Evolutionary conservation across 352 stramenopile species (phyloP), one percentile per base, ranked within the genome.

Genomic region (Pythium rishiriense): DNA sequence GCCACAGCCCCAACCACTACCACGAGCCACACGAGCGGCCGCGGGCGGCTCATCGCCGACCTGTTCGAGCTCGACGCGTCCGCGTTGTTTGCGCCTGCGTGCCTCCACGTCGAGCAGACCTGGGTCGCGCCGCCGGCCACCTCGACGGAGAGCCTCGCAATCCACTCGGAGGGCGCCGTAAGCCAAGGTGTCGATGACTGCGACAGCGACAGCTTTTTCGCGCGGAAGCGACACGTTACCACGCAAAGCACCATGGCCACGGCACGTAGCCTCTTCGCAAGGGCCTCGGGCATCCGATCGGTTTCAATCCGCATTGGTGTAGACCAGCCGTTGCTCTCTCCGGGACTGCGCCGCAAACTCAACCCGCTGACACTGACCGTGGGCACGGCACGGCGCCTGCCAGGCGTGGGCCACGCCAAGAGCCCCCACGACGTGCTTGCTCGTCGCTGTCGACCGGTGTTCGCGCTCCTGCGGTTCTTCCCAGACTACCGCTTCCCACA

Each of bases 361-460:
- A 95, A 93, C 26, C 84, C 86, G 0, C 68, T 95, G 47, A 90
- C 76, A 1, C 56, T 95, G 45, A 78, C 81, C 0, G 49, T 95
- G 11, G 63, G 62, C 42, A 71, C 73, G 0, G 73, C 65, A 25
- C 74, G 71, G 6, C 69, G 64, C 9, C 66, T 95, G 1, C 86
- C 86, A n/a, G 83, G 83, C 21, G 62, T 85, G 22, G 41, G 66
- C 54, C 52, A 39, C 56, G n/a, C 52, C 58, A 11, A 76, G 69
- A 47, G 14, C 19, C 70, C 82, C 0, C 82, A 92, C 51, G 52
- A 54, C 0, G 49, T 74, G 17, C 69, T 91, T 22, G 54, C 57
- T 0, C 63, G 71, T 12, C 70, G 74, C 29, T 94, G 86, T 49
- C 71, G 77, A 7, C 81, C 86, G 29, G 72, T 77, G 29, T 92